Evolutionary conservation across 768 basidiomycete species (phyloP).

Genomic region (Lactarius trivialis): DNA sequence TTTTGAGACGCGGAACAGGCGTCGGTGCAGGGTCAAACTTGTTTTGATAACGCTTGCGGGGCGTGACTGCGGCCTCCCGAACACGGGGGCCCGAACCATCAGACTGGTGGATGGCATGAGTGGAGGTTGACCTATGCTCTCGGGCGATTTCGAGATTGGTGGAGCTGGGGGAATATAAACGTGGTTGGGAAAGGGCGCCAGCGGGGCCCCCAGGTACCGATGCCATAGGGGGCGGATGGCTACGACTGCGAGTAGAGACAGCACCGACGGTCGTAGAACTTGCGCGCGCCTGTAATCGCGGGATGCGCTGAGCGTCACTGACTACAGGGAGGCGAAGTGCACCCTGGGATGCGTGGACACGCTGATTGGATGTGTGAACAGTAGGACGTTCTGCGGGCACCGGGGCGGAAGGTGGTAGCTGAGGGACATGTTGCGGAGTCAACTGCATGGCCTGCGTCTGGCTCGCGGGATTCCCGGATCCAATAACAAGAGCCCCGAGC

Average conservation of each 20-base stretch:
- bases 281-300: neutral
- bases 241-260: conserved; percentile 2
- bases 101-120: neutral
- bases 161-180: neutral
- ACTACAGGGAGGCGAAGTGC: neutral
- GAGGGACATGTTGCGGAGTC: neutral
- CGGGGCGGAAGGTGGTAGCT: conserved; percentile 1
- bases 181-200: neutral
- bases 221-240: neutral
- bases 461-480: neutral
- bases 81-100: neutral
- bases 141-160: neutral
- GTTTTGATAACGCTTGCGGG: neutral
- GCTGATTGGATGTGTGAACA: neutral
- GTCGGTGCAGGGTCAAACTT: neutral
- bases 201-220: neutral
- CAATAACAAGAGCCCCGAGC: neutral
- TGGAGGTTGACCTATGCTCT: neutral
- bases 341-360: neutral
- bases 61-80: neutral
- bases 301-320: neutral
- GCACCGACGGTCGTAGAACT: neutral
- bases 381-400: neutral
- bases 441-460: neutral
- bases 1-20: conserved; percentile 3